Conservation (phyloP, 1,284 basidiomycete genomes). For the Trichosporon coremiiforme region DNA sequence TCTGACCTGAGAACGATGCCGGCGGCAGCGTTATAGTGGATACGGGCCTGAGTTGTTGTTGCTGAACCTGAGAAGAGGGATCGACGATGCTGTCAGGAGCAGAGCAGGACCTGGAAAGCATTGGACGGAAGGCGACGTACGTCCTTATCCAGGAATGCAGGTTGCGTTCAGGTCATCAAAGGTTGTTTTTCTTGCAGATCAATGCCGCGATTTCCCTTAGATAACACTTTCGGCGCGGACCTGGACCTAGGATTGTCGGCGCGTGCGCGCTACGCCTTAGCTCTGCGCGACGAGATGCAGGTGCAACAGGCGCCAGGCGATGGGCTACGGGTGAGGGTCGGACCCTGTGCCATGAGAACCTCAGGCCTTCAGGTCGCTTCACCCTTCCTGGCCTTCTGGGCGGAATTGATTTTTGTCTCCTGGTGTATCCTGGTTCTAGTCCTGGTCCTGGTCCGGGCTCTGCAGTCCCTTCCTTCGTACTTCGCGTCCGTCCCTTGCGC, state of each 20-base stretch:
- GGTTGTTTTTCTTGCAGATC: background rate
- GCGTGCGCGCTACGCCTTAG: background rate
- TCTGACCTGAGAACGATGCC: background rate
- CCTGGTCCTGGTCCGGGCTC: too few species aligned
- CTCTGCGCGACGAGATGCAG: conserved; percentile 4
- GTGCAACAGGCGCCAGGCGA: background rate
- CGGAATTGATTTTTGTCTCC: conserved; percentile 1
- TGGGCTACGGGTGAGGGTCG: background rate
- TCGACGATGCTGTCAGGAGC: conserved; percentile 2
- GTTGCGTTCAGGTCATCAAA: background rate
- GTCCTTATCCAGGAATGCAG: background rate
- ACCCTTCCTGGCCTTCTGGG: too few species aligned
- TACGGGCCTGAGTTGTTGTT: background rate
- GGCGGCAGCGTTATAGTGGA: background rate
- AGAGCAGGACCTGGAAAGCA: background rate
- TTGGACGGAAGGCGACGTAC: background rate
- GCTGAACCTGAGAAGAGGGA: background rate
- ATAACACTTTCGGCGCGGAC: conserved; percentile 1
- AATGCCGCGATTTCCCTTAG: conserved; percentile 6
- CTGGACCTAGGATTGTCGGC: background rate
- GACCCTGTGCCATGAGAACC: conserved; percentile 14
- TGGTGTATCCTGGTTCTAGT: background rate
- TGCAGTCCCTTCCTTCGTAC: background rate
- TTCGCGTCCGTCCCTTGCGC: too few species aligned
- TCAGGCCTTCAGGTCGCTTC: background rate